Base-by-base conservation (phyloP, 2,329 filamentous ascomycete genomes). In the Camptophora hylomeconis region DNA sequence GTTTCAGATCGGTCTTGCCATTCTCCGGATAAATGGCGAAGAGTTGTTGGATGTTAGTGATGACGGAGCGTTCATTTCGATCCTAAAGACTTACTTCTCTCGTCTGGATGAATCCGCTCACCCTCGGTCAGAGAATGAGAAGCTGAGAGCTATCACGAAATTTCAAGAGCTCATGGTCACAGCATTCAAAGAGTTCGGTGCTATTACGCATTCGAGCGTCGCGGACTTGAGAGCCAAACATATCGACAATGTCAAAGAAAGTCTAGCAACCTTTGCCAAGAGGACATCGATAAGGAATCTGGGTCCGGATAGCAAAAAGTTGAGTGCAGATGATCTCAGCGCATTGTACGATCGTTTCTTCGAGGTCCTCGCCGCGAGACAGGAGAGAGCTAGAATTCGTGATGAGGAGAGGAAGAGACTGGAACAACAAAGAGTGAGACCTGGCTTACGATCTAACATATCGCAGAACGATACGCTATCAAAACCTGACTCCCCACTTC, bases 161-260 rank as follows among this genome's bases (percentile, higher is more conserved):
- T 98, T 98, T 51, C 89, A 98, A 48, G 89, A 95, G 53, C 70
- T 98, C 33, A 95, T 98, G 86, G 89, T 98, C 3, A 89, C 95
- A 12, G 89, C 89, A 1, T 98, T 98, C 60, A 95, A 94, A 45
- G 89, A 98, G 49, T 98, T 98, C 49, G 80, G 87, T 0, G 82
- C 77, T 21, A 93, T 98, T 43, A 98, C 89, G 0, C 87, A 98
- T 50, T 78, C 75, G 48, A 93, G 78, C 28, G 86, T 98, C 36
- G 80, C 79, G 1, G 89, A 95, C 41, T 69, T 92, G 48, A 75
- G 89, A 13, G 66, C 80, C 21, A 92, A 86, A 56, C 92, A 95
- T 56, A 95, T 95, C 56, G 82, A 89, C 48, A 78, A 80, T 0
- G 89, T 98, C 17, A 65, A 98, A 32, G 84, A 84, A 52, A 94